phyloP scores from a whole-genome alignment of 2,329 filamentous ascomycete species.

The Phialemonium atrogriseum region DNA sequence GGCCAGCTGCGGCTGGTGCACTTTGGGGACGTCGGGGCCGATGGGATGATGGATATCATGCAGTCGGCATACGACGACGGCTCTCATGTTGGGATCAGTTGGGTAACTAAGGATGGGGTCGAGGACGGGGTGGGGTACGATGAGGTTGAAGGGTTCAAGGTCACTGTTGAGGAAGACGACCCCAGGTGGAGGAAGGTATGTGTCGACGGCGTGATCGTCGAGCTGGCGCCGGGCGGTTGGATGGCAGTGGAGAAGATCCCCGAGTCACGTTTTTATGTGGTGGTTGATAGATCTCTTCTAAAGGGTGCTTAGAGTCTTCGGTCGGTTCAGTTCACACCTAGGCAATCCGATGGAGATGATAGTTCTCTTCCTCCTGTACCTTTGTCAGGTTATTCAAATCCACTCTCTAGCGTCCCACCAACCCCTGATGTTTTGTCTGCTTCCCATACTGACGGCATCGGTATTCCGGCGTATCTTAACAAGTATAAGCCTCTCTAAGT shows the following conservation, averaged over 20 bases:
- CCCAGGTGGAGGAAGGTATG: slow-evolving; percentile 76
- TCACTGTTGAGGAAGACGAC: slow-evolving; percentile 62
- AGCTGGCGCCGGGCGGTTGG: slow-evolving; percentile 57
- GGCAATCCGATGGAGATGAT: too few species aligned
- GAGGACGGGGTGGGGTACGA: slow-evolving; percentile 60
- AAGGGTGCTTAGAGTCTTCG: too few species aligned
- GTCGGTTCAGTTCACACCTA: too few species aligned
- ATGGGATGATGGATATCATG: slow-evolving; percentile 72
- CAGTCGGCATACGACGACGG: slow-evolving; percentile 50
- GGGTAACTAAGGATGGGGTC: slow-evolving; percentile 39
- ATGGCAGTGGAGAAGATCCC: slow-evolving; percentile 53
- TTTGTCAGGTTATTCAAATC: too few species aligned
- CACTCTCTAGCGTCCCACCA: too few species aligned
- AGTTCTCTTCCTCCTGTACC: too few species aligned
- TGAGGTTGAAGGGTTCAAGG: slow-evolving; percentile 55
- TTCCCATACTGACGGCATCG: too few species aligned
- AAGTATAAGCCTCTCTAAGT: too few species aligned
- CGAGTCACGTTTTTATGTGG: slow-evolving; percentile 30
- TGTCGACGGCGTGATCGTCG: slow-evolving; percentile 83
- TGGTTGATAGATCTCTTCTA: too few species aligned
- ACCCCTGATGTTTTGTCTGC: too few species aligned
- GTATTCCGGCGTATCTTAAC: too few species aligned
- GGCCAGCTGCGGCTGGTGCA: slow-evolving; percentile 63
- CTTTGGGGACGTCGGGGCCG: slow-evolving; percentile 59
- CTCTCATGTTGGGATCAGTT: slow-evolving; percentile 42